Percentiles rank a stretch among this genome's conserved stretches.
These are phyloP conservation scores for Chiua sp. DNA, from an alignment of 1,284 basidiomycete species.

Conservation along the genomic window DNA sequence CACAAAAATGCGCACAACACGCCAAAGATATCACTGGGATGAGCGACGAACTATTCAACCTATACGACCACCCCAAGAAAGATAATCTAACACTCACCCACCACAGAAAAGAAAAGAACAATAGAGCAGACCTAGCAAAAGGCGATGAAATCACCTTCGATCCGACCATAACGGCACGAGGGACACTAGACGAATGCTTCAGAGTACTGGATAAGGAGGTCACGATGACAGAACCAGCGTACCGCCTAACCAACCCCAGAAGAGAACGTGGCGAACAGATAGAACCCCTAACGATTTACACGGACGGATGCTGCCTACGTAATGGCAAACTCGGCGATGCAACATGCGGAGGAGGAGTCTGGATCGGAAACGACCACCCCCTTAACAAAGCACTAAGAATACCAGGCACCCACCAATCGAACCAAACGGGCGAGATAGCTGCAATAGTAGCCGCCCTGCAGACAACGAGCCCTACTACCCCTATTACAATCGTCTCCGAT, in stretches of 20 bases:
- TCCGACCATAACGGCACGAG: neutral
- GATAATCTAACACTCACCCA: constrained; percentile 5
- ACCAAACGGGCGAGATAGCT: neutral
- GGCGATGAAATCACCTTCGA: constrained; percentile 2
- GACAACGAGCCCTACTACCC: too few relatives aligned
- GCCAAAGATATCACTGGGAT: neutral
- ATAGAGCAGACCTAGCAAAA: neutral
- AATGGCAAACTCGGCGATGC: neutral
- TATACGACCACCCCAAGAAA: neutral
- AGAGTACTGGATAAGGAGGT: neutral
- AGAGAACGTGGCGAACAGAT: neutral
- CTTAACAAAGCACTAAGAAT: neutral
- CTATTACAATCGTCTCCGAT: neutral
- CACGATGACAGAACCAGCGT: constrained; percentile 2
- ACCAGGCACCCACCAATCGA: neutral
- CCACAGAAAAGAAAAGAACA: neutral
- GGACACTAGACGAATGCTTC: neutral
- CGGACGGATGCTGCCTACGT: neutral
- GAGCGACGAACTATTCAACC: too few relatives aligned
- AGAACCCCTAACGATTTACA: neutral
- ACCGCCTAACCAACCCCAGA: neutral
- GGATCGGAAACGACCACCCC: neutral
- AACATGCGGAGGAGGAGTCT: neutral
- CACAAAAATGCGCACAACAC: neutral
- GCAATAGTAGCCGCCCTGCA: neutral